Base-by-base conservation (phyloP, 108 stramenopile species). In the Stephanodiscus triporus region DNA sequence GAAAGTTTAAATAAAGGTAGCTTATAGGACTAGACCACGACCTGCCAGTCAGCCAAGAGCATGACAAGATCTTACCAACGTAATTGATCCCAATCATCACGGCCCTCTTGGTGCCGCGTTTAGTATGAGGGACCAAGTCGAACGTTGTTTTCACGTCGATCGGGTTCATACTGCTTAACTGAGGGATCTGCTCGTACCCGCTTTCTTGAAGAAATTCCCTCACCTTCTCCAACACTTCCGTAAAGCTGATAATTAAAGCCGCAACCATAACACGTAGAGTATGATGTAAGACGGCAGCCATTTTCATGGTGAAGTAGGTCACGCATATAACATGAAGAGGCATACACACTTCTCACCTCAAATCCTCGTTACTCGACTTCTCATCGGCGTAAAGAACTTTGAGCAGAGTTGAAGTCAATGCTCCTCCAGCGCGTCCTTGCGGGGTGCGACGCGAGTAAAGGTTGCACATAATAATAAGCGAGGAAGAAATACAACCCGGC, bases 1-100 rank as follows among this genome's bases (percentile, higher is more conserved):
- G 40, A 9, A 9, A 40, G 11, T 40, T 9, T 9, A 4, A n/a
- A n/a, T n/a, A 40, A 40, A 9, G 40, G 9, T 11, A 81, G 40
- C 17, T 68, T 62, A n/a, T 13, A 11, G 40, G 40, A 40, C 40
- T 1, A 40, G 8, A 40, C 1, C 4, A 40, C 4, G 40, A 40
- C 9, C 8, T 40, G 7, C 11, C 8, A 40, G 9, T 9, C 40
- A 40, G 11, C 40, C 4, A 40, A 40, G 40, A 11, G 40, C 40
- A 34, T 11, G 8, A 27, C 11, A 56, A 56, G 73, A 75, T 17
- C 80, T 72, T 75, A 63, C 95, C 95, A 6, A 86, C 77, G 76
- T 97, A 97, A 77, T 97, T 97, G 78, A 97, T 97, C 55, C 96
- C 90, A 65, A 89, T 85, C 80, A 95, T 78, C 10, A 95, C 75